Base-by-base conservation (phyloP, 805 yeast species). In the Suhomyces pyralidae region DNA sequence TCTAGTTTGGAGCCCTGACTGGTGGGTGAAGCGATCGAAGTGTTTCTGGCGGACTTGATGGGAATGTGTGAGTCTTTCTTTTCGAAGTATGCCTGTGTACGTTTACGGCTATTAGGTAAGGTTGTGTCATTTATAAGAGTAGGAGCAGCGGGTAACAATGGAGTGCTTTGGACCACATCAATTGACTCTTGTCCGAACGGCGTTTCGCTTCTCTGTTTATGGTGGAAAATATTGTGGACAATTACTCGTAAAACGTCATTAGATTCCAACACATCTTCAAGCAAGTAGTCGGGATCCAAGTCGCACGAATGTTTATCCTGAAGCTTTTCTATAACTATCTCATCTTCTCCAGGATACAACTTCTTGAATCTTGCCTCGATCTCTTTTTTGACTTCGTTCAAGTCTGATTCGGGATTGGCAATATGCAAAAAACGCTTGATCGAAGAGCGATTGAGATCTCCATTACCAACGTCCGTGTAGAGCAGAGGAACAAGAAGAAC, bases 291-390 rank as follows among this genome's bases (percentile, higher is more conserved):
- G 0, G 92, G 92, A 65, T 89, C 96, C 52, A 89, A 69, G 63
- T 89, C 96, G 58, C 92, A 87, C 52, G 78, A 79, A 53, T 82
- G 79, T 42, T 66, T 67, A 65, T 88, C 93, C 62, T 88, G 96
- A 5, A 89, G 67, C 48, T 81, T 79, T n/a, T 77, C 69, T 40
- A 89, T 80, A 5, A 74, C 74, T 17, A 88, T 64, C 0, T 78
- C 77, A 5, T 77, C 81, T 47, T 80, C 84, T 20, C 76, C 76
- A 0, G 94, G 94, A 57, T 89, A 89, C 49, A 88, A 70, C 61
- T 81, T 83, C 32, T 72, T 64, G 61, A 83, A 85, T 54, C 90
- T 76, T 6, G 64, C 65, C n/a, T 71, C 63, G 20, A 88, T 77
- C 51, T 84, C 90, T 4, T 72, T 67, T 15, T 83, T 76, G 14